Base-by-base conservation (phyloP, 345 rosid genomes). In the Gynandropsis gynandra region DNA sequence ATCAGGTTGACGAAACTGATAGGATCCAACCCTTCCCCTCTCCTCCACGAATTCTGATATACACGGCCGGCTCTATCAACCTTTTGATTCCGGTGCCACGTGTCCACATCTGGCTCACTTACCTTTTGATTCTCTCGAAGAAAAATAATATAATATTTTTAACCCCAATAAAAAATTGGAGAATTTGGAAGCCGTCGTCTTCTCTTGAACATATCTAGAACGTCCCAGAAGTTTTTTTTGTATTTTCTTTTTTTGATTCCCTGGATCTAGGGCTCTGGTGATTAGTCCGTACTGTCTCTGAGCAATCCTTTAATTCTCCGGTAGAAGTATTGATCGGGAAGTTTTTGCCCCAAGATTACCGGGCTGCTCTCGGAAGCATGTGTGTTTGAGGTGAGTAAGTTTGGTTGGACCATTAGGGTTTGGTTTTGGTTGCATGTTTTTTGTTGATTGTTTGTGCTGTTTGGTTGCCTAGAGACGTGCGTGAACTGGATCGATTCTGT, bases 31-130 rank as follows among this genome's bases (percentile, higher is more conserved):
- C 59, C 39, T 67, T 50, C 54, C 17, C 49, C 69, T 80, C 90
- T 80, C 88, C 74, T 75, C 96, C 96, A 87, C 94, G 74, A 87
- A 60, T 80, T 81, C 65, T 72, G 94, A 78, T 77, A 64, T 76
- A 36, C 47, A 72, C 29, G n/a, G n/a, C 11, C 67, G 47, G 50
- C 62, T 43, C 66, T 62, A 56, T 59, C n/a, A 49, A 47, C 54
- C 65, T 47, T 46, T 69, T 55, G 81, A 80, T 73, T 74, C 52
- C 14, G 39, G 10, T 14, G 74, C 65, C 85, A 81, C 87, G 89
- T 80, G 94, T 75, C 80, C 16, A 14, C 33, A 4, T 33, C 43
- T 46, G 7, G 29, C 10, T 66, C 68, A 50, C 69, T 58, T 45
- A 31, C 38, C 37, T 56, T 58, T 52, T 32, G 67, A 63, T 68